These are phyloP conservation scores for Peniophora sp. DNA, from an alignment of 1,284 basidiomycete species.

Conservation along the genomic window DNA sequence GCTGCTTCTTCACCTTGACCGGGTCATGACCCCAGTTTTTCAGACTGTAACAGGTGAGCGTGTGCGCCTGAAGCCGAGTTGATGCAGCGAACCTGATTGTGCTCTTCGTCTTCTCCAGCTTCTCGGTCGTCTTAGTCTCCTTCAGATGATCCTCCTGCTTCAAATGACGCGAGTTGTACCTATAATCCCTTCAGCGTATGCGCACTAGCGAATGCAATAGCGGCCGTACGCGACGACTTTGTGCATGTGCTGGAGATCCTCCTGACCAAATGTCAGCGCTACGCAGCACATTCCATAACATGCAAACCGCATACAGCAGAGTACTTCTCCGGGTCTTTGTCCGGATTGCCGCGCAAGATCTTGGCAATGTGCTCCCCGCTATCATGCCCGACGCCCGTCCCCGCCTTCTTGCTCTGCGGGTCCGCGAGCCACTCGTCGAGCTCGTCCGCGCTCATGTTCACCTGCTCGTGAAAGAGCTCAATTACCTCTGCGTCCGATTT, in stretches of 20 bases:
- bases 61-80: not conserved
- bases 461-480: conserved; percentile 19
- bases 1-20: conserved; percentile 17
- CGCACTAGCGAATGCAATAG: too few species aligned
- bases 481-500: conserved; percentile 21
- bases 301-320: conserved; percentile 16
- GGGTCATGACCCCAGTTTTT: conserved; percentile 29
- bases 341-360: conserved; percentile 27
- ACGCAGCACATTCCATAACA: not conserved
- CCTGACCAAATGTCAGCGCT: conserved; percentile 10
- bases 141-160: conserved; percentile 27
- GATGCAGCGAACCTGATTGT: conserved; percentile 22
- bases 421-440: conserved; percentile 25
- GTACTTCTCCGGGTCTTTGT: conserved; percentile 22
- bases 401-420: conserved; percentile 24
- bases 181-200: conserved; percentile 4
- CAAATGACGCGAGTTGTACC: conserved; percentile 25
- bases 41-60: conserved; percentile 14
- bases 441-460: conserved; percentile 28
- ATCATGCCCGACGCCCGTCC: conserved; percentile 26
- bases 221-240: conserved; percentile 23
- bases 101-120: conserved; percentile 26
- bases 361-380: conserved; percentile 27
- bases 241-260: conserved; percentile 27
- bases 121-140: conserved; percentile 25